Evolutionary conservation across 2,329 filamentous ascomycete genomes (phyloP), one percentile per base, ranked within the genome.

Genomic region (Colletotrichum orchidophilum): DNA sequence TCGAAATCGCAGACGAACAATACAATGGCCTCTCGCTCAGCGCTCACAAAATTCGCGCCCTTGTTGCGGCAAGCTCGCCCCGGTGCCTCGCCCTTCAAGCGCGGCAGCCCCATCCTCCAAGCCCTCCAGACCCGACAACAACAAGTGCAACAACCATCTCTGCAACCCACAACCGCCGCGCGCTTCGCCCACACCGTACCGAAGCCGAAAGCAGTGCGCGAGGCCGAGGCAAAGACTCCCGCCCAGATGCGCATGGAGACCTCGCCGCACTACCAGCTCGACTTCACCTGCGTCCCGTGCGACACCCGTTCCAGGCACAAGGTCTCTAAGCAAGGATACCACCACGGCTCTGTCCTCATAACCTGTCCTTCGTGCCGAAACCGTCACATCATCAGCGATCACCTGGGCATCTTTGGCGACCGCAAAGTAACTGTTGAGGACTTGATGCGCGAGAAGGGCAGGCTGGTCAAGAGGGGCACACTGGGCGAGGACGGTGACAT

Each of bases 251-350:
- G 75, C 29, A 77, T 79, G 74, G 76, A 75, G 75, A 74, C 75
- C 4, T 79, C 90, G 75, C 94, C 94, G 1, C 90, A 93, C 68
- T 99, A 98, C 83, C 88, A 94, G 75, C 87, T 99, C 74, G 93
- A 91, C 60, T 98, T 99, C 81, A 99, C 96, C 75, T 99, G 96
- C 87, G 91, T 93, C 70, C 94, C 94, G 35, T 99, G 96, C 83
- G 85, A 87, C 55, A 84, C 88, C 42, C 92, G 95, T 69, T 97
- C 94, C n/a, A 88, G 91, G 13, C 97, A 99, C 83, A 88, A 88
- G 61, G 87, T 99, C 76, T 94, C 94, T 33, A 98, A 98, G 82
- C 96, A 98, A 79, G 96, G 94, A 35, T 99, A 99, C 80, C 95
- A 98, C 82, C 87, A 92, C 73, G 96, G 96, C 42, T 96, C 94